Evolutionary conservation across 805 yeast genomes (phyloP).

Genomic region (Torulaspora maleeae): DNA sequence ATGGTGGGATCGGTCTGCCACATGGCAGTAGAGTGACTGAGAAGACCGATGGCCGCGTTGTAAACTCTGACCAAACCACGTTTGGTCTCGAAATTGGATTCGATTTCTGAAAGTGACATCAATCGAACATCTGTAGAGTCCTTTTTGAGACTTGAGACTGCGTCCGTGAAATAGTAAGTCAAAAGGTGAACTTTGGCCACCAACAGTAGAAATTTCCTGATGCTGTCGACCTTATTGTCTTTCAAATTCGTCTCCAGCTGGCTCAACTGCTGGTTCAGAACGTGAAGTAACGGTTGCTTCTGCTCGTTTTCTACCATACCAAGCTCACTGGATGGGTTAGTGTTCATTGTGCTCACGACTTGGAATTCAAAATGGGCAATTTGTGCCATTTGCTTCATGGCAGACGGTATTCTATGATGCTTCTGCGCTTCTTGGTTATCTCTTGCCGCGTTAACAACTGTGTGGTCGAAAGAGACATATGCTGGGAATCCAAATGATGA

Average conservation of each 20-base stretch:
- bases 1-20: slow-evolving; percentile 56
- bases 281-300: slow-evolving; percentile 66
- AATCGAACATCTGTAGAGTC: slow-evolving; percentile 7
- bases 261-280: slow-evolving; percentile 67
- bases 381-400: slow-evolving; percentile 72
- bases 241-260: slow-evolving; percentile 57
- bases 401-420: slow-evolving; percentile 45
- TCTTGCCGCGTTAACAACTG: slow-evolving; percentile 51
- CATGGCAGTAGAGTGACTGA: slow-evolving; percentile 62
- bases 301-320: slow-evolving; percentile 66
- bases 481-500: slow-evolving; percentile 94
- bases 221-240: slow-evolving; percentile 54
- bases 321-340: slow-evolving; percentile 60
- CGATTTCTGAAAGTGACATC: slow-evolving; percentile 18
- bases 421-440: slow-evolving; percentile 17
- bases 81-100: slow-evolving; percentile 52
- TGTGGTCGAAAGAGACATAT: slow-evolving; percentile 76
- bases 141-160: slow-evolving; percentile 8
- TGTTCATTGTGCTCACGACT: slow-evolving; percentile 68
- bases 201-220: slow-evolving; percentile 61
- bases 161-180: slow-evolving; percentile 74
- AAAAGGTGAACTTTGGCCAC: slow-evolving; percentile 77
- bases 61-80: slow-evolving; percentile 73
- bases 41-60: slow-evolving; percentile 68
- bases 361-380: slow-evolving; percentile 85